phyloP scores from a whole-genome alignment of 495 filamentous ascomycete species.

The Aspergillus wentii region DNA sequence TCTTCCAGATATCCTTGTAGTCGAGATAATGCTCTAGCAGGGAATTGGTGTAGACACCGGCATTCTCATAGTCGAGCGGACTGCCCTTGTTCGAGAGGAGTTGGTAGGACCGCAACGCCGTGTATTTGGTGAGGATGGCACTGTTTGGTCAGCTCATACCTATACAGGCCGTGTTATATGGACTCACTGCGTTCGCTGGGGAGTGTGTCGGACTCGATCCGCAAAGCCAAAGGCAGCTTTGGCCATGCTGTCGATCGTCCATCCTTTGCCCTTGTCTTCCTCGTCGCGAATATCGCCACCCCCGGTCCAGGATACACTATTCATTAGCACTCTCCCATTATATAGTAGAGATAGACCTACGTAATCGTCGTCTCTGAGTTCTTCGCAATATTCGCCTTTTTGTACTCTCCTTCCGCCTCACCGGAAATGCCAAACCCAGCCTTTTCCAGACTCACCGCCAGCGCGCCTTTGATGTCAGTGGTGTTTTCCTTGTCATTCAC shows the following conservation, averaged over 20 bases:
- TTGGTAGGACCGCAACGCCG: slow-evolving; percentile 1
- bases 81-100: background rate
- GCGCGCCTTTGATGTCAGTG: background rate
- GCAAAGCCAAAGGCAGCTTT: background rate
- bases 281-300: background rate
- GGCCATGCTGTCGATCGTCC: background rate
- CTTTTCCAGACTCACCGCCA: background rate
- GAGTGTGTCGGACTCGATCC: background rate
- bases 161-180: background rate
- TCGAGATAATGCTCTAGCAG: slow-evolving; percentile 2
- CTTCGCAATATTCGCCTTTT: background rate
- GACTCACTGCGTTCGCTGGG: background rate
- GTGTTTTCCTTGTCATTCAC: background rate
- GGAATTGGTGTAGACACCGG: slow-evolving; percentile 1
- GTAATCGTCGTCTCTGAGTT: background rate
- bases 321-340: background rate
- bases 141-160: background rate
- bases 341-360: background rate
- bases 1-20: background rate
- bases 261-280: background rate
- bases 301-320: background rate
- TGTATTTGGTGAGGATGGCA: slow-evolving; percentile 7
- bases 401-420: background rate
- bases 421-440: background rate
- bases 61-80: slow-evolving; percentile 5